A percentile compares a stretch with the other conserved stretches of the same genome.
These are phyloP conservation scores for Aspergillus neotritici DNA, from an alignment of 2,329 filamentous ascomycete genomes.

Conservation along the genomic window DNA sequence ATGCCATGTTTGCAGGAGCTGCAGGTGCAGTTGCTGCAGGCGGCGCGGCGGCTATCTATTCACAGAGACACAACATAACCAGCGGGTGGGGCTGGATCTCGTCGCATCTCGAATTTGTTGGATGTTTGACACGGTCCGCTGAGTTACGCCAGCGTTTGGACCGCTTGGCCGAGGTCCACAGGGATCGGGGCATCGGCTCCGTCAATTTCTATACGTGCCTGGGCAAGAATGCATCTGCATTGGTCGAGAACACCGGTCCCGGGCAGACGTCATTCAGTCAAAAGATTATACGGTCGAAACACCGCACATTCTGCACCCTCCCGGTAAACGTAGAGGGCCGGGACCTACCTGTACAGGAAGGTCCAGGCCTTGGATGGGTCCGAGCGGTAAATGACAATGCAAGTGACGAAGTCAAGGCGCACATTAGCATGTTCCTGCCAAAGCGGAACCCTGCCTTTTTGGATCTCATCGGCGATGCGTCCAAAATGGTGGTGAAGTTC, in stretches of 20 bases:
- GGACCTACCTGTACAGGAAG: slow-evolving; percentile 15
- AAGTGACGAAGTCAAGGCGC: slow-evolving; percentile 71
- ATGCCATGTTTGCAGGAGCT: slow-evolving; percentile 80
- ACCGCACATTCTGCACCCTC: slow-evolving; percentile 84
- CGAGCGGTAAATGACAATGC: slow-evolving; percentile 73
- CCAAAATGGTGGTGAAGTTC: slow-evolving; percentile 34
- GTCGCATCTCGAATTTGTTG: slow-evolving; percentile 89
- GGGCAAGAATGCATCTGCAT: slow-evolving; percentile 56
- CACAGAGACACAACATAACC: slow-evolving; percentile 73
- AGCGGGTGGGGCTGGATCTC: slow-evolving; percentile 75
- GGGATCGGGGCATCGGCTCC: slow-evolving; percentile 67
- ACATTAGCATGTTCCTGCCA: slow-evolving; percentile 52
- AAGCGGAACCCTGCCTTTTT: slow-evolving; percentile 43
- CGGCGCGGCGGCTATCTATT: slow-evolving; percentile 77
- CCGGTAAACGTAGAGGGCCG: slow-evolving; percentile 50
- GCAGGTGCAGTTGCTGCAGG: slow-evolving; percentile 73
- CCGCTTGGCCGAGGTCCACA: slow-evolving; percentile 59
- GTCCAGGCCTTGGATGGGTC: slow-evolving; percentile 54
- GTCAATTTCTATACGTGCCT: slow-evolving; percentile 83
- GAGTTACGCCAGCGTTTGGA: slow-evolving; percentile 70
- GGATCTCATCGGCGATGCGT: slow-evolving; percentile 34
- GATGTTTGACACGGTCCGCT: slow-evolving; percentile 76
- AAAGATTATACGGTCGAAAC: slow-evolving; percentile 43
- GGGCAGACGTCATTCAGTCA: slow-evolving; percentile 28
- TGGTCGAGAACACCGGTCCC: slow-evolving; percentile 20